phyloP scores from a whole-genome alignment of 768 basidiomycete genomes.

The Mycena rebaudengoi region DNA sequence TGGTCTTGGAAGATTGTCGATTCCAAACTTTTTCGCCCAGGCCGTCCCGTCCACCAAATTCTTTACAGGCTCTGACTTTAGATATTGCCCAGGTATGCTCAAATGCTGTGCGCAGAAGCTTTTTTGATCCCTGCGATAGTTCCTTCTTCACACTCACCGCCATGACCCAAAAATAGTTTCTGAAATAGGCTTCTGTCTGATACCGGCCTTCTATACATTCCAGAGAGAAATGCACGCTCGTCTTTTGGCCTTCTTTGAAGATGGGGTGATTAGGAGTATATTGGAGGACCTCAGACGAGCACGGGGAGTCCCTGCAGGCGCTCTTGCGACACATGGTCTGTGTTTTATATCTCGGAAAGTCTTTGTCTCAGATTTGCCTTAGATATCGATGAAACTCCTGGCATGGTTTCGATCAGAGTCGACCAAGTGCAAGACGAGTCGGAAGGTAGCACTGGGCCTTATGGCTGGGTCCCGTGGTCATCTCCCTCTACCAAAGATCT shows the following conservation, averaged over 20 bases:
- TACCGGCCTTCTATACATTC: slow-evolving; percentile 82
- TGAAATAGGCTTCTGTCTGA: slow-evolving; percentile 70
- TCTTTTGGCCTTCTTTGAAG: slow-evolving; percentile 75
- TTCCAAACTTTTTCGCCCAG: slow-evolving; percentile 66
- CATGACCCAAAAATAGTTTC: slow-evolving; percentile 61
- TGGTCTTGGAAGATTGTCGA: slow-evolving; percentile 78
- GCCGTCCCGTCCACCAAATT: slow-evolving; percentile 74
- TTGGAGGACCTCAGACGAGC: slow-evolving; percentile 55
- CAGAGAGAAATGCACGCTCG: slow-evolving; percentile 66
- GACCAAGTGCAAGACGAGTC: slow-evolving; percentile 55
- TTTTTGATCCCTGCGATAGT: slow-evolving; percentile 23
- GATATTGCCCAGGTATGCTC: slow-evolving; percentile 65
- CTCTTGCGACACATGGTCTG: slow-evolving; percentile 3
- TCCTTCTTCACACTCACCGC: slow-evolving; percentile 64
- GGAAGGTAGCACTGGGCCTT: slow-evolving; percentile 11
- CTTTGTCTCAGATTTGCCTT: slow-evolving; percentile 14
- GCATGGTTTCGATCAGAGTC: slow-evolving; percentile 68
- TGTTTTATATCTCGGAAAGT: slow-evolving; percentile 7
- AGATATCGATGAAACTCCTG: slow-evolving; percentile 34
- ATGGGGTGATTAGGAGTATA: slow-evolving; percentile 61
- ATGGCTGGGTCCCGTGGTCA: slow-evolving; percentile 42
- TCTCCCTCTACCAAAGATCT: slow-evolving; percentile 22
- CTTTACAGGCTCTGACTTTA: slow-evolving; percentile 75
- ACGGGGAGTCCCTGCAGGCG: slow-evolving; percentile 34
- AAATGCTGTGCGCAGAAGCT: not conserved